Percentiles rank a stretch among this genome's conserved stretches.
Conservation (phyloP, 306 rosid species). For the Dalbergia oliveri region DNA sequence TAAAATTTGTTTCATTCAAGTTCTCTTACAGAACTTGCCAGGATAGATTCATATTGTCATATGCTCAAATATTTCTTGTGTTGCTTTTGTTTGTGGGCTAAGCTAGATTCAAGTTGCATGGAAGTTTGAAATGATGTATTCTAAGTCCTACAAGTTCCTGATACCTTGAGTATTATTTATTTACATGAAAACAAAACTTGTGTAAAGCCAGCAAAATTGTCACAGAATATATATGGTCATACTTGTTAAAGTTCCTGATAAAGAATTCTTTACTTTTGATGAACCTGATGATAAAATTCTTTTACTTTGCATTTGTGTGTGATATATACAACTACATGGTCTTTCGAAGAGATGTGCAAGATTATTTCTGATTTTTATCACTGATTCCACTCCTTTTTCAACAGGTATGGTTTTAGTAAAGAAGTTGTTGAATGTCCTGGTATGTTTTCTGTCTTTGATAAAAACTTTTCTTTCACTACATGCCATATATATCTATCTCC, state of each 20-base stretch:
- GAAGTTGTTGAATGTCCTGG: conserved; percentile 95
- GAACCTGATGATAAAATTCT: conserved; percentile 18
- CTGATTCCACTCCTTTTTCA: conserved; percentile 30
- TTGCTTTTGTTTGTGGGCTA: conserved; percentile 32
- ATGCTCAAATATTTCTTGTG: conserved; percentile 21
- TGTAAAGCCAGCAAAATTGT: conserved; percentile 11
- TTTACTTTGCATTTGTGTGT: not conserved
- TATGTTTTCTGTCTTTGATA: conserved; percentile 43
- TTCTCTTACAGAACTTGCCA: conserved; percentile 1
- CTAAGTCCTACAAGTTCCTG: conserved; percentile 18
- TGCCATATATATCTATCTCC: not conserved
- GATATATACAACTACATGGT: conserved; percentile 16
- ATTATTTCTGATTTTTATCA: conserved; percentile 28
- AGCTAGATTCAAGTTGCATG: not conserved
- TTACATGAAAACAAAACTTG: not conserved
- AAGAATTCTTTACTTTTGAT: conserved; percentile 9
- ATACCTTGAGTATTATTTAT: not conserved
- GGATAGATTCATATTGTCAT: conserved; percentile 20
- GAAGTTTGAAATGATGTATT: conserved; percentile 32
- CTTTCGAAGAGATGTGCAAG: not conserved
- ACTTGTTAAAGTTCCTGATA: not conserved
- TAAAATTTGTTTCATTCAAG: conserved; percentile 5
- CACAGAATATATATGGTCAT: not conserved
- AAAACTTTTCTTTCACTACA: conserved; percentile 11
- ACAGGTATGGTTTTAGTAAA: conserved; percentile 94